phyloP scores from a whole-genome alignment of 148 eudicot species.

The Limonium bicolor region DNA sequence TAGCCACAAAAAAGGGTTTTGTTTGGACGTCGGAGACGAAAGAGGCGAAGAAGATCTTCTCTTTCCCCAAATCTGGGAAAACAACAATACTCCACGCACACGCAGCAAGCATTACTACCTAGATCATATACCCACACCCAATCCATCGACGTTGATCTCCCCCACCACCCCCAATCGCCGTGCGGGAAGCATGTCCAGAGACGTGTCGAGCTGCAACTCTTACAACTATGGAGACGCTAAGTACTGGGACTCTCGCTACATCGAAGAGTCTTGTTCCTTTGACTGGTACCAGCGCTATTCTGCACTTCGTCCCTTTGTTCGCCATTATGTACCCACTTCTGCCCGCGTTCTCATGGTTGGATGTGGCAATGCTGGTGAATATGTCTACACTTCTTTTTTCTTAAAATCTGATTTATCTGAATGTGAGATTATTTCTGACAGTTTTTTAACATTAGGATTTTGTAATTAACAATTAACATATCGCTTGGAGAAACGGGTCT shows the following conservation, averaged over 20 bases:
- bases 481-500: neutral
- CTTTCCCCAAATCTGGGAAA: no score
- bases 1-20: no score
- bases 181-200: slow-evolving; percentile 7
- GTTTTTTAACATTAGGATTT: neutral
- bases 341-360: slow-evolving; percentile 6
- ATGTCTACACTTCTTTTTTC: neutral
- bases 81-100: no score
- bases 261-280: neutral
- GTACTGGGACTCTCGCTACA: slow-evolving; percentile 1
- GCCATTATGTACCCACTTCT: slow-evolving; percentile 1
- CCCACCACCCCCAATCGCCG: slow-evolving; percentile 1
- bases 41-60: no score
- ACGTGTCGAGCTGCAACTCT: slow-evolving; percentile 1
- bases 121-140: no score
- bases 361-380: slow-evolving; percentile 3
- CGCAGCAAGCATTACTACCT: no score
- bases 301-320: neutral
- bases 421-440: no score
- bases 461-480: neutral
- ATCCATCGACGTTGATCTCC: no score
- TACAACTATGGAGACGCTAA: slow-evolving; percentile 4
- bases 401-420: neutral
- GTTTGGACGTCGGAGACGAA: no score
- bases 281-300: slow-evolving; percentile 5